Base-by-base conservation (phyloP, 1,139 yeast species). In the Spathaspora sp. region DNA sequence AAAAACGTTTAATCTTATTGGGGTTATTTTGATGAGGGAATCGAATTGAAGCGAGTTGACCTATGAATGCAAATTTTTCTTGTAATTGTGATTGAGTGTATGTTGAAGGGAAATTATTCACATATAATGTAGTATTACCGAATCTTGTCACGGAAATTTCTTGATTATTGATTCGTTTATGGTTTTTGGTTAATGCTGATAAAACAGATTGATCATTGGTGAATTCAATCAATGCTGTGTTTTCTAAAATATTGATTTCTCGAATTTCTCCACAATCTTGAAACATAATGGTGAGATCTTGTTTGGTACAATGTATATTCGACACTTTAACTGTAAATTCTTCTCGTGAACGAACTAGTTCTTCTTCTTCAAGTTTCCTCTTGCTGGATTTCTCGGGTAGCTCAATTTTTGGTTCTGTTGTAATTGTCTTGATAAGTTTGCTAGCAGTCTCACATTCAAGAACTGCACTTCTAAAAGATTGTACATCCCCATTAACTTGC, bases 71-170 rank as follows among this genome's bases (percentile, higher is more conserved):
- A 56, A 88, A 84, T n/a, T 78, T 39, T 0, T 59, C 53, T 15
- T 59, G 55, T 0, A 89, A 47, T 8, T 73, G 64, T 0, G 63
- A 65, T 38, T 71, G 72, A 0, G 74, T 70, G 55, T 64, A 77
- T 1, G 69, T 59, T 0, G 90, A 85, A 0, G 95, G 90, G 55
- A 78, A 89, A 56, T 89, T 89, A 0, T 95, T 80, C 2, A 82
- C 82, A 80, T 85, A 86, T 0, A 86, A 55, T 0, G 86, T 82
- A 10, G 79, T 68, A 6, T 74, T 67, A 16, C 60, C 53, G 1
- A 80, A 68, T 34, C 78, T 64, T 5, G 58, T 63, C 0, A 89
- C 87, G 3, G 58, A 46, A 0, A 88, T 65, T 38, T 69, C 72
- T 10, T 45, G 16, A 0, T 70, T 77, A 0, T 70, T 70, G 0